These are phyloP conservation scores for Hymenoscyphus linearis DNA, from an alignment of 2,329 filamentous ascomycete species.

Conservation along the genomic window DNA sequence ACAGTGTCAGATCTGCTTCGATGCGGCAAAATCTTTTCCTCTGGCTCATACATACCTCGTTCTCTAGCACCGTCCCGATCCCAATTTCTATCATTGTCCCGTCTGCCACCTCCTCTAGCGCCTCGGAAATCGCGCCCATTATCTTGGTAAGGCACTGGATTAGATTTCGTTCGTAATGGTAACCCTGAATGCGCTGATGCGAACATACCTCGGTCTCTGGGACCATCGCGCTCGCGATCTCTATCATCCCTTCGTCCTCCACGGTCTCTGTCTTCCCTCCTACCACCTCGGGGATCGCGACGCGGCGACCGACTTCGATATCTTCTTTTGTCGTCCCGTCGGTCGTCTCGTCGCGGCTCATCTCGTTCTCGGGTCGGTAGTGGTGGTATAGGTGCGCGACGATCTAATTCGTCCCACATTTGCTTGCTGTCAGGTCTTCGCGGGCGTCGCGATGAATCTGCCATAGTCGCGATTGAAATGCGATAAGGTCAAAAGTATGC, in stretches of 20 bases:
- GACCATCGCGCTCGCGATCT: neutral
- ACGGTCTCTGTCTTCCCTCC: slow-evolving; percentile 12
- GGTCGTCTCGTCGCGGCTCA: slow-evolving; percentile 32
- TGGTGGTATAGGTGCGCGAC: slow-evolving; percentile 31
- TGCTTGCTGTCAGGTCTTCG: slow-evolving; percentile 50
- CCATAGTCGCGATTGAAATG: slow-evolving; percentile 35
- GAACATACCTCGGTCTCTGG: slow-evolving; percentile 17
- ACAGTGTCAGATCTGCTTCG: slow-evolving; percentile 13
- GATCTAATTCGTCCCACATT: slow-evolving; percentile 52
- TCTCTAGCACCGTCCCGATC: slow-evolving; percentile 14
- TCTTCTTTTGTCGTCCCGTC: slow-evolving; percentile 34
- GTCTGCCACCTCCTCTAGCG: slow-evolving; percentile 12
- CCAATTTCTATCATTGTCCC: slow-evolving; percentile 13
- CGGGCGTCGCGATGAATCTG: slow-evolving; percentile 47
- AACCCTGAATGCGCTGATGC: neutral
- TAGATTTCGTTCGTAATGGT: slow-evolving; percentile 5
- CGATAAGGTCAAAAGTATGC: neutral
- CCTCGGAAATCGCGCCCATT: slow-evolving; percentile 13
- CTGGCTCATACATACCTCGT: slow-evolving; percentile 13
- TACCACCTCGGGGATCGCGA: slow-evolving; percentile 18
- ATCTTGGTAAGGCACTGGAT: slow-evolving; percentile 18
- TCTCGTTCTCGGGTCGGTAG: slow-evolving; percentile 30
- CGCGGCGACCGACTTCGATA: slow-evolving; percentile 32
- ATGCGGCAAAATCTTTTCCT: neutral
- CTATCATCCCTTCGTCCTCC: slow-evolving; percentile 12